A percentile compares a stretch with the other conserved stretches of the same genome.
phyloP scores from a whole-genome alignment of 139 green algal genomes.

The Tetradesmus lagerheimii region DNA sequence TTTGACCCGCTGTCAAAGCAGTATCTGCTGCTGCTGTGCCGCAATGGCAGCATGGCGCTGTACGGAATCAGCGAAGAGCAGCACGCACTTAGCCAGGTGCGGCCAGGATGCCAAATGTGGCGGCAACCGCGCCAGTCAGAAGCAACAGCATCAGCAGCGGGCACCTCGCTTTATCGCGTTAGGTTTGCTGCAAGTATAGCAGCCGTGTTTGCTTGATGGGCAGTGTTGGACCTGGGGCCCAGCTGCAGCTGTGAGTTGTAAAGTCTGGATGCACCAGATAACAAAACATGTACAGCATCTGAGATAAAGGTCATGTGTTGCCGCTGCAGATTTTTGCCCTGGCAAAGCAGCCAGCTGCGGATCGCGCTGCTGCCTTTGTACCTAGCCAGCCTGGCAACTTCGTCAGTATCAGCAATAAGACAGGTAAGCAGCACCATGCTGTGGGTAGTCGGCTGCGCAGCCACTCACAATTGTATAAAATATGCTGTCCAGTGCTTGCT shows the following conservation, averaged over 20 bases:
- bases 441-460: no score
- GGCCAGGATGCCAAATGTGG: background rate
- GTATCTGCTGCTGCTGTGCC: constrained; percentile 50
- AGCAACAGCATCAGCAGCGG: background rate
- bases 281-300: no score
- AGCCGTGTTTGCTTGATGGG: no score
- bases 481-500: no score
- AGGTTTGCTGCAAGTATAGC: no score
- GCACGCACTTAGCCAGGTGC: background rate
- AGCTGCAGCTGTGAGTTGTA: no score
- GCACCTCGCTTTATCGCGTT: background rate
- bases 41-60: constrained; percentile 37
- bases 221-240: no score
- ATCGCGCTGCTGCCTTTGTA: constrained; percentile 51
- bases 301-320: no score
- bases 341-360: constrained; percentile 55
- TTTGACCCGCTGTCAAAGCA: constrained; percentile 53
- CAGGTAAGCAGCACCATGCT: background rate
- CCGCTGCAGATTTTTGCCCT: constrained; percentile 46
- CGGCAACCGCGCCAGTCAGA: background rate
- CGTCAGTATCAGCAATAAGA: constrained; percentile 49
- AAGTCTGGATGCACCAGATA: no score
- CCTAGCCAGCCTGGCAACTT: constrained; percentile 61
- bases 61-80: constrained; percentile 30
- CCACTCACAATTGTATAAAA: background rate